Evolutionary conservation across 129 eudicot genomes (phyloP).

Genomic region (Tagetes erecta): DNA sequence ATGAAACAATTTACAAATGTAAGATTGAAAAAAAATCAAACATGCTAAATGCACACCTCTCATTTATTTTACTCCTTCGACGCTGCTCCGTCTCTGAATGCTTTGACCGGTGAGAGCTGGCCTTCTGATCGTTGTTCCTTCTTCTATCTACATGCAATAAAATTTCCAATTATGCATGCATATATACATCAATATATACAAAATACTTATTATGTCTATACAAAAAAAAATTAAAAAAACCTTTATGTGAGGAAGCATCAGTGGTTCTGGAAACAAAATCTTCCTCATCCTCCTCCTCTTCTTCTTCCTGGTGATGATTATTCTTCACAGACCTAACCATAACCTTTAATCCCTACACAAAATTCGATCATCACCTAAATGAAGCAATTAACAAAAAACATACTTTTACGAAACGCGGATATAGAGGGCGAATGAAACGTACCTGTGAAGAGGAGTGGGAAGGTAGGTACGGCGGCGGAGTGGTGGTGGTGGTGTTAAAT

Average conservation of each 20-base stretch:
- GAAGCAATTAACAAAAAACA: slow-evolving; percentile 22
- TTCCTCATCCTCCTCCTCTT: slow-evolving; percentile 50
- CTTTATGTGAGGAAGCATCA: slow-evolving; percentile 49
- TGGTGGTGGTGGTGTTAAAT: neutral
- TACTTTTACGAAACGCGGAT: neutral
- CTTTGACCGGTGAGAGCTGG: slow-evolving; percentile 57
- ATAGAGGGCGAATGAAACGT: slow-evolving; percentile 7
- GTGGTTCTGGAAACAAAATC: slow-evolving; percentile 48
- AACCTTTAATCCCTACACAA: slow-evolving; percentile 28
- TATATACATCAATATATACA: neutral
- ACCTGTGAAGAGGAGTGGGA: slow-evolving; percentile 1
- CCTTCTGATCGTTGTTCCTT: slow-evolving; percentile 51
- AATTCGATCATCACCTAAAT: slow-evolving; percentile 9
- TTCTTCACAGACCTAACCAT: slow-evolving; percentile 55
- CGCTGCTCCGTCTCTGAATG: slow-evolving; percentile 98
- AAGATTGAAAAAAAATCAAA: neutral
- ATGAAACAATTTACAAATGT: neutral
- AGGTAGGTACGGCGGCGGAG: slow-evolving; percentile 1
- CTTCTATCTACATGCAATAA: slow-evolving; percentile 40
- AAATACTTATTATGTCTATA: neutral
- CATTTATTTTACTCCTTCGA: slow-evolving; percentile 81
- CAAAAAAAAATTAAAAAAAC: neutral
- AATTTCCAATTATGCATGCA: slow-evolving; percentile 27
- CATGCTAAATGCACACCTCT: slow-evolving; percentile 47
- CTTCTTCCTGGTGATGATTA: slow-evolving; percentile 43